Evolutionary conservation across 495 filamentous ascomycete genomes (phyloP).

Genomic region (Penicillium salamii): DNA sequence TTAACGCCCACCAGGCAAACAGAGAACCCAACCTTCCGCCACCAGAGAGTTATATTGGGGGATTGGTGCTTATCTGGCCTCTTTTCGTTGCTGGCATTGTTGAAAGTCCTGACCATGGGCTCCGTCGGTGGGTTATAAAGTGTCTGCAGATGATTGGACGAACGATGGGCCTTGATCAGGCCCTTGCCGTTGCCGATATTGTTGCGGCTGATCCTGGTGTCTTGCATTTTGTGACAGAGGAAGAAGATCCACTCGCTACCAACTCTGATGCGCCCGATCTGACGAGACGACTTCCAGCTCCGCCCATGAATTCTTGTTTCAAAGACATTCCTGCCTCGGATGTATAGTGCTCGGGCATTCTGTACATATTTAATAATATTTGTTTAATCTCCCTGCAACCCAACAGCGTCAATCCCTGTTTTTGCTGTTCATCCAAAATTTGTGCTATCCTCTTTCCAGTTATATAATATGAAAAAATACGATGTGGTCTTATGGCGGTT

Average conservation of each 20-base stretch:
- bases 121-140: slow-evolving; percentile 43
- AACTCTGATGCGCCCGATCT: not conserved
- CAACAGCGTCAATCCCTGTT: not conserved
- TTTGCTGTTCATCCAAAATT: too few species aligned
- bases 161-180: slow-evolving; percentile 48
- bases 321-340: not conserved
- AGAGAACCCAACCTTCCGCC: slow-evolving; percentile 10
- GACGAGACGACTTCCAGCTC: not conserved
- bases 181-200: slow-evolving; percentile 40
- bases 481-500: too few species aligned
- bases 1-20: slow-evolving; percentile 24
- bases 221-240: slow-evolving; percentile 13
- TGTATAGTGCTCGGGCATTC: not conserved
- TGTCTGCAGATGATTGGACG: slow-evolving; percentile 43
- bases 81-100: slow-evolving; percentile 41
- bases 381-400: not conserved
- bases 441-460: too few species aligned
- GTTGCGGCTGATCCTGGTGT: slow-evolving; percentile 31
- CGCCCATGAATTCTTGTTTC: not conserved
- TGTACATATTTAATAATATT: not conserved
- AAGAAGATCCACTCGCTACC: slow-evolving; percentile 7
- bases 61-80: slow-evolving; percentile 49
- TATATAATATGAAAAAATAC: too few species aligned
- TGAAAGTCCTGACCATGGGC: slow-evolving; percentile 27
- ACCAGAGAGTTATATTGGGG: slow-evolving; percentile 34